Base-by-base conservation (phyloP, 2,329 filamentous ascomycete species). In the Orbilia quercus region DNA sequence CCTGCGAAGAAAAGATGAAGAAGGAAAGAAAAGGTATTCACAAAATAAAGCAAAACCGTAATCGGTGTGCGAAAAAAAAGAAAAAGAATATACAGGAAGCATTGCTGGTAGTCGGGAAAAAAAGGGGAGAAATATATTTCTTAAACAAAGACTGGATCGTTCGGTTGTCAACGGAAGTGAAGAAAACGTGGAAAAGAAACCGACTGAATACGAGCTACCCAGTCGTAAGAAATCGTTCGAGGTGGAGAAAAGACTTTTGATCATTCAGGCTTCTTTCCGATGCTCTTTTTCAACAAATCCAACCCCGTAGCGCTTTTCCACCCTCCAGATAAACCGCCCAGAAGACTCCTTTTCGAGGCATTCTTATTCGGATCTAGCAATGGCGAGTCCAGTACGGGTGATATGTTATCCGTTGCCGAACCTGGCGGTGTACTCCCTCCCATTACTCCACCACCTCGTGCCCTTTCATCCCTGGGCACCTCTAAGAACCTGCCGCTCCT, bases 11-110 rank as follows among this genome's bases (percentile, higher is more conserved):
- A 22, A 45, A 16, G 50, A 42, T 51, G 36, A 64, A 47, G 28
- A 45, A 66, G 57, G 28, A 45, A 22, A 38, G 60, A 55, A 25
- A 63, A 73, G 63, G 73, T 70, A 67, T 71, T 71, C 48, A 71
- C 38, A 54, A 58, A 55, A 71, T 59, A 76, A 58, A 44, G n/a
- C 75, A 47, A 65, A 53, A 54, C 28, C 28, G 28, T 31, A 69
- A 58, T 38, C 62, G 57, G 53, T 65, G 62, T 47, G 63, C 12
- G 28, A 54, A 22, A 71, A 60, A 34, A 44, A 69, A 25, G 63
- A 74, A 71, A 50, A 45, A 23, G 45, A 55, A 40, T 72, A 72
- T 69, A 59, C 53, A 34, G 40, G 31, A 63, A 60, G n/a, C 18
- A 20, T 3, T 40, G 11, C 9, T 40, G 36, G 4, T 40, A 7